A percentile compares a stretch with the other conserved stretches of the same genome.
Conservation (phyloP, 257 asterid species). For the Linderniella brevidens region DNA sequence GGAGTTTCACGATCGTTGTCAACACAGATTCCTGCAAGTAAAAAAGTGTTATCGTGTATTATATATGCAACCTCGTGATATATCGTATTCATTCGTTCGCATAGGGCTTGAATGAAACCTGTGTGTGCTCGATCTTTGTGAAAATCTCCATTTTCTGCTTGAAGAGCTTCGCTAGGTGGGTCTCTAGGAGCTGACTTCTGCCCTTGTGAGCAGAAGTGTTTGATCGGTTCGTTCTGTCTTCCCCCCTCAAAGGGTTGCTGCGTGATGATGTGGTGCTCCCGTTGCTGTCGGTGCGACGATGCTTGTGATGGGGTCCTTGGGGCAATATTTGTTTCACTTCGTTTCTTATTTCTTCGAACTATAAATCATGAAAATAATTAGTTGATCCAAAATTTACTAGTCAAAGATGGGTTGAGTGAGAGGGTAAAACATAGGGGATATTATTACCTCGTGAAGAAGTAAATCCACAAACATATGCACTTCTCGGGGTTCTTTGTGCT, state of each 20-base stretch:
- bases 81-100: background rate
- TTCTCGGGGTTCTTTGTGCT: constrained; percentile 99
- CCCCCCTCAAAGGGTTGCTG: constrained; percentile 86
- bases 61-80: background rate
- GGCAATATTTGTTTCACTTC: constrained; percentile 78
- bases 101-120: constrained; percentile 24
- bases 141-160: constrained; percentile 96
- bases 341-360: constrained; percentile 45
- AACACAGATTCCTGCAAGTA: constrained; percentile 66
- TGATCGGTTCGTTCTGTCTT: constrained; percentile 36
- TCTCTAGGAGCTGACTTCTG: constrained; percentile 93
- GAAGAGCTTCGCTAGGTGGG: constrained; percentile 89
- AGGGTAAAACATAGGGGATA: background rate
- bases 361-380: constrained; percentile 5
- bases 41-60: no score
- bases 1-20: constrained; percentile 64
- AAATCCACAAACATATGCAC: constrained; percentile 97
- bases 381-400: background rate
- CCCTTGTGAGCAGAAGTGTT: constrained; percentile 66
- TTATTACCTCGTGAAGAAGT: constrained; percentile 71
- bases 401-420: no score
- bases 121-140: constrained; percentile 74
- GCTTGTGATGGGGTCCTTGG: constrained; percentile 51
- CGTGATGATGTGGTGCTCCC: constrained; percentile 95
- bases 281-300: constrained; percentile 74